Base-by-base conservation (phyloP, 768 basidiomycete genomes). In the Thelephora ganbajun region DNA sequence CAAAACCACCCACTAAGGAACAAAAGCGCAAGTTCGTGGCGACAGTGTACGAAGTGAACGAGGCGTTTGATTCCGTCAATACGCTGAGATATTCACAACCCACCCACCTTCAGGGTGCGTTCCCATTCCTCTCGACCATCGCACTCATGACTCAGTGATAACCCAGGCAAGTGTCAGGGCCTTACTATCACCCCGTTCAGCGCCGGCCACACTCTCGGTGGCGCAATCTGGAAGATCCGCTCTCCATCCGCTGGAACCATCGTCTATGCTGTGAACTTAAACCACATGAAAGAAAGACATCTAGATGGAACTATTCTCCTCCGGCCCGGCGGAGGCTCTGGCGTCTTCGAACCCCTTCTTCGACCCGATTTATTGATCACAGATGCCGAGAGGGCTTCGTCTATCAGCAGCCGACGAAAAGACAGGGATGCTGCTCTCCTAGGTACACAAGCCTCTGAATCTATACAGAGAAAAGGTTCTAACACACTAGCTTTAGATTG, bases 151-250 rank as follows among this genome's bases (percentile, higher is more conserved):
- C 23, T 16, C 45, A 2, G 0, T 33, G 46, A 4, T 48, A 19
- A 30, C 45, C 16, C 35, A 63, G 87, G 90, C 45, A 88, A 91
- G 69, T 89, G 87, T 57, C 86, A 92, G 61, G 89, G 89, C 14
- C 67, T 93, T 57, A 93, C 91, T 1, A 87, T 99, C 53, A 93
- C 92, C 14, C 91, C 96, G 1, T 96, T 92, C 65, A 84, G 87
- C 56, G 85, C 91, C 11, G 96, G 94, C 0, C 93, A 97, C 62
- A 89, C 89, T 0, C 74, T 99, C 13, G 96, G 96, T 51, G 96
- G 94, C 39, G 90, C 93, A 5, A 86, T 99, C 53, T 98, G 92
- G 92, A 97, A 97, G 60, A 85, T 99, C 51, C 81, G 96, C n/a
- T 97, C 93, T 0, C 92, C 96, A 2, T 91, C 92, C 0, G 88